Base-by-base conservation (phyloP, 2,329 filamentous ascomycete genomes). In the Thielaviopsis musarum region DNA sequence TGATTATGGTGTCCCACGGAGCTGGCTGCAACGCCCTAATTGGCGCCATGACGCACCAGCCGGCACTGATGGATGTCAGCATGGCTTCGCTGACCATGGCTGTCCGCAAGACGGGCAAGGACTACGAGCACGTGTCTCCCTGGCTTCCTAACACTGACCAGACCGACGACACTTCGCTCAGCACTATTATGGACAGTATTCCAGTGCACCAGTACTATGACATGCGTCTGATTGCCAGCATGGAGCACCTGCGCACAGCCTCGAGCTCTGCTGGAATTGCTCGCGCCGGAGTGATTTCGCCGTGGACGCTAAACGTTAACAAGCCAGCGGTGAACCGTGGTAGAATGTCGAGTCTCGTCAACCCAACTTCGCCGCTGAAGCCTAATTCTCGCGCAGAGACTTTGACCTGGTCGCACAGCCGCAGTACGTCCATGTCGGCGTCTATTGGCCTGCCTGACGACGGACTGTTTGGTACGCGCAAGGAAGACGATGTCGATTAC, bases 1-100 rank as follows among this genome's bases (percentile, higher is more conserved):
- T 98, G 17, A 77, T 98, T 49, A 73, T 98, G 7, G 87, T 98
- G 22, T 95, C 93, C 0, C 93, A 98, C 68, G 91, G 91, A 24
- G 93, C 93, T 15, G 93, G 93, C 48, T 95, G 91, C 72, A 98
- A 98, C 72, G 93, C 93, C 2, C 73, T 98, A 52, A 91, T 98
- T 63, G 90, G 91, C 13, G 90, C 90, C 26, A 80, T 98, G 64
- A 94, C 91, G 0, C 87, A 91, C 62, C 87, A 95, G 66, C 91
- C 93, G 0, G 90, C 95, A 0, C 77, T 98, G 15, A 82, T 95
- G 66, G 91, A 97, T 67, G 86, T 97, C 17, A 85, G 85, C 28
- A 87, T 95, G 72, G 88, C 91, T 0, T 95, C 91, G 3, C 76
- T 98, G 55, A 96, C 91, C 1, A 87, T 96, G 83, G 91, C 91